Base-by-base conservation (phyloP, 2,329 filamentous ascomycete genomes). In the Claviceps pazoutovae region DNA sequence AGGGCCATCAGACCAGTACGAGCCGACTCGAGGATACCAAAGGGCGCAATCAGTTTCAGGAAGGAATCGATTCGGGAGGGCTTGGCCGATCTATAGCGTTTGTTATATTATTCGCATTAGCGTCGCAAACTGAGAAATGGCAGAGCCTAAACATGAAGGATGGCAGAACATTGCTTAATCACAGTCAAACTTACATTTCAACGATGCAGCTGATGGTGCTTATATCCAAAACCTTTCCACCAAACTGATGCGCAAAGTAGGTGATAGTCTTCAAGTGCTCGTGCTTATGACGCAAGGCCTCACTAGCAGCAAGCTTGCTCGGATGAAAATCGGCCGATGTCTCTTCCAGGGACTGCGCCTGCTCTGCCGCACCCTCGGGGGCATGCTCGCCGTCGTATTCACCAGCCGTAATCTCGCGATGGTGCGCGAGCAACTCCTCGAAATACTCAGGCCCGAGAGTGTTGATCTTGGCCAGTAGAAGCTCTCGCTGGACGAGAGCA, bases 201-300 rank as follows among this genome's bases (percentile, higher is more conserved):
- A 98, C 90, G 68, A 97, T 97, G 71, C 93, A 97, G 73, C 94
- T 97, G 71, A 88, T 96, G 50, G 88, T 96, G 75, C 89, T 95
- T 62, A 98, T 97, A 69, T 98, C 93, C 61, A 98, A 71, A 26
- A 98, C 87, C 74, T 98, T 98, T 57, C 93, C 93, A 53, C 90
- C 90, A 62, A 98, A 98, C 64, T 98, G 93, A 72, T 98, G 93
- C 17, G 91, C 84, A 65, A 98, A 82, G 70, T 95, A 93, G 52
- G 93, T 98, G 63, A 98, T 95, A 53, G 86, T 89, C 73, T 91
- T 88, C 60, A 98, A 71, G 74, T 98, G 93, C 74, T 97, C 88
- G 67, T 97, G 90, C 76, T 98, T 98, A 71, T 96, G 87, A 64
- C 93, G 81, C 63, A 98, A 73, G 16, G 91, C 93, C 73, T 98